Base-by-base conservation (phyloP, 805 yeast genomes). In the Pichia californica region DNA sequence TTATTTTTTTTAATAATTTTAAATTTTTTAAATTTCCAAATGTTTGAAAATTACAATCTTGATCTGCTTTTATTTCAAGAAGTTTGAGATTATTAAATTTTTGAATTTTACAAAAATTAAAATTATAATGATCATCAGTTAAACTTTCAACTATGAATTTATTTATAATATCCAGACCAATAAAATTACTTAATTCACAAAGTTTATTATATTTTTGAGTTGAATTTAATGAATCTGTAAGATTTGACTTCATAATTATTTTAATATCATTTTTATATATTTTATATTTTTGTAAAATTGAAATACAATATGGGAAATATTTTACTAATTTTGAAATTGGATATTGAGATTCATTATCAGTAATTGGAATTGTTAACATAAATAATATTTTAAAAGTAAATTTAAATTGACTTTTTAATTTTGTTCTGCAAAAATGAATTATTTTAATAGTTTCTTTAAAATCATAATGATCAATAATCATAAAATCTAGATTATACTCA, bases 21-120 rank as follows among this genome's bases (percentile, higher is more conserved):
- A 40, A 20, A n/a, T 21, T 16, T 28, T 28, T 9, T 28, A 40
- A 29, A 40, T 33, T 25, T 4, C 38, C 38, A 33, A 40, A 40
- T 6, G 18, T 33, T 7, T 25, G 14, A 33, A 19, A 27, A 29
- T 23, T 21, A n/a, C 23, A 21, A 7, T 7, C 7, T 32, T 19
- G 19, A 32, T 40, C 43, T 25, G 37, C 32, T 32, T 21, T 32
- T 3, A 40, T 15, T 26, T 40, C 43, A 19, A 40, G 9, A 2
- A 27, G 15, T 26, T 32, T 32, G 13, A 40, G 19, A 34, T 32
- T 40, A 3, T 20, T 13, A 5, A 30, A n/a, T 8, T 14, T 13
- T 21, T 25, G n/a, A n/a, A 29, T 38, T 7, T 10, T 16, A 5
- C 18, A 2, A 16, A 38, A 38, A 21, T 38, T 26, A 30, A 19